Evolutionary conservation across 73 alveolate species (phyloP).

Genomic region (Tetrahymena borealis): DNA sequence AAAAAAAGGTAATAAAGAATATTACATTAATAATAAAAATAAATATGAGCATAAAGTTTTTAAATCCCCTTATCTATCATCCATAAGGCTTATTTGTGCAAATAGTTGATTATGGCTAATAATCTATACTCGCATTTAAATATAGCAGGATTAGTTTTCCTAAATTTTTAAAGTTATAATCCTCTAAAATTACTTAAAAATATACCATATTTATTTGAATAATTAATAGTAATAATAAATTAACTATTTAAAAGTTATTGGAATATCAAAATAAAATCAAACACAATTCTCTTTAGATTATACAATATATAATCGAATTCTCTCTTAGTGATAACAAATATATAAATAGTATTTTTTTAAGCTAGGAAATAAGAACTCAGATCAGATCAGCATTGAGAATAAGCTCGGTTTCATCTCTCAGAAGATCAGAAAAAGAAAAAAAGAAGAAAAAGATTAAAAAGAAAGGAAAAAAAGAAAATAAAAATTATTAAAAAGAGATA

Average conservation of each 20-base stretch:
- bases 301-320: background rate
- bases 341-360: background rate
- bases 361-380: background rate
- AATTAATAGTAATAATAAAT: background rate
- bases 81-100: background rate
- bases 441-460: background rate
- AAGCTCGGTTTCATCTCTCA: constrained; percentile 2
- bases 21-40: background rate
- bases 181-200: background rate
- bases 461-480: background rate
- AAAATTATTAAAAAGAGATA: background rate
- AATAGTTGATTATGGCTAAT: background rate
- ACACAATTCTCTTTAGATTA: background rate
- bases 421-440: background rate
- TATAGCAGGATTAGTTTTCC: background rate
- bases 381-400: background rate
- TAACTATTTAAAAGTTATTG: background rate
- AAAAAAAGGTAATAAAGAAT: background rate
- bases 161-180: background rate
- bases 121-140: background rate
- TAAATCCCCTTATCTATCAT: background rate
- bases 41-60: background rate
- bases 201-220: background rate
- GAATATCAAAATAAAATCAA: background rate
- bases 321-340: background rate